phyloP scores from a whole-genome alignment of 1,139 yeast genomes.

The Lodderomyces elongisporus region DNA sequence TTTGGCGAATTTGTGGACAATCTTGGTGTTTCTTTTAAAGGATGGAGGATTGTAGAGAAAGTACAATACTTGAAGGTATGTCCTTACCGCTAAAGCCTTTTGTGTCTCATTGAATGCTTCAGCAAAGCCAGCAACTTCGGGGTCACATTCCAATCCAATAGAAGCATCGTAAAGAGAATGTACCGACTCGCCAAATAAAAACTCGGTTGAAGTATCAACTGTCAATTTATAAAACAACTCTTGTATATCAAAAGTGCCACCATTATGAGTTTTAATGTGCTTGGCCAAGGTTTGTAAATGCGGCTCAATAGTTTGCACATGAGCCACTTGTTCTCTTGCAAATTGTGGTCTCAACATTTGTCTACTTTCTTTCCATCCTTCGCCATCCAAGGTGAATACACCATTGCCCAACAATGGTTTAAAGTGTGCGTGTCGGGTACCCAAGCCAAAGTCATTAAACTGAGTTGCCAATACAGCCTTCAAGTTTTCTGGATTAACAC shows the following conservation, averaged over 20 bases:
- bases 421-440: constrained; percentile 40
- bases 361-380: constrained; percentile 54
- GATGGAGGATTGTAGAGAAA: constrained; percentile 25
- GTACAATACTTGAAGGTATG: constrained; percentile 24
- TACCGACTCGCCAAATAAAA: constrained; percentile 53
- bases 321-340: constrained; percentile 47
- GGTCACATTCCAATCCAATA: constrained; percentile 16
- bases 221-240: constrained; percentile 42
- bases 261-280: constrained; percentile 21
- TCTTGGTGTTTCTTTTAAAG: constrained; percentile 23
- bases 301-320: constrained; percentile 40
- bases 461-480: constrained; percentile 38
- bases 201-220: constrained; percentile 55
- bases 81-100: constrained; percentile 21
- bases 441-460: constrained; percentile 49
- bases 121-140: constrained; percentile 14
- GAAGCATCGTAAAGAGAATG: constrained; percentile 31
- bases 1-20: constrained; percentile 33
- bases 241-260: constrained; percentile 30
- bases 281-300: constrained; percentile 37
- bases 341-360: constrained; percentile 54
- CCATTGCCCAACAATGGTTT: constrained; percentile 50
- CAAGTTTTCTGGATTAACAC: constrained; percentile 30
- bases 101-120: constrained; percentile 31
- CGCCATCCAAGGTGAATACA: constrained; percentile 53